Percentiles rank a stretch among this genome's conserved stretches.
These are phyloP conservation scores for Epichloe festucae DNA, from an alignment of 2,329 filamentous ascomycete genomes.

Conservation along the genomic window DNA sequence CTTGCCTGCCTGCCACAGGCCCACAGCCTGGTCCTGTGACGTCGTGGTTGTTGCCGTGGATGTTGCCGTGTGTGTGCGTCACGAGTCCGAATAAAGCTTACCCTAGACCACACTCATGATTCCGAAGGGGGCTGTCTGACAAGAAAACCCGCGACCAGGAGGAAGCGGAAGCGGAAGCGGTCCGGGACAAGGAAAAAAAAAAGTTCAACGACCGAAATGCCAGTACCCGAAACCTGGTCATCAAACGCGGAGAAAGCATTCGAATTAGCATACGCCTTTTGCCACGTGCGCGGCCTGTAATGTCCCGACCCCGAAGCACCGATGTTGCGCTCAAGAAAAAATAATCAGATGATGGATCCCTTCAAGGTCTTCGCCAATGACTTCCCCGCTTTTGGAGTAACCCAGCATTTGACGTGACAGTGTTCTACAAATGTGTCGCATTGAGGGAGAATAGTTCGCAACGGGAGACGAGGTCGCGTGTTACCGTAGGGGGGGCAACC, in stretches of 20 bases:
- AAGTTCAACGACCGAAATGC: neutral
- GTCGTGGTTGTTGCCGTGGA: neutral
- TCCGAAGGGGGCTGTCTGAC: neutral
- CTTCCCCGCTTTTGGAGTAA: neutral
- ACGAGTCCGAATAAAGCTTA: neutral
- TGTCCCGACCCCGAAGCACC: neutral
- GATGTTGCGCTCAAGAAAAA: neutral
- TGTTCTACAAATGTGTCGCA: neutral
- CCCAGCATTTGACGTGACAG: neutral
- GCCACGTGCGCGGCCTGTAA: neutral
- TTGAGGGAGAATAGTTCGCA: neutral
- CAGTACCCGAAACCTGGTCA: neutral
- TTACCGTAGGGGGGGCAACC: neutral
- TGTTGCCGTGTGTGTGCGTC: too few species aligned
- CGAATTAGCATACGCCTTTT: neutral
- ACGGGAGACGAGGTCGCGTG: neutral
- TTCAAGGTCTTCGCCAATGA: neutral
- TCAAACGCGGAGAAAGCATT: neutral
- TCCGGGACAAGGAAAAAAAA: neutral
- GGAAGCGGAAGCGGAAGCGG: neutral
- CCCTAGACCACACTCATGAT: neutral
- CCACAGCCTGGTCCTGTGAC: neutral
- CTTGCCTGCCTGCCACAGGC: neutral
- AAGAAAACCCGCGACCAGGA: neutral
- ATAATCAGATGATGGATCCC: neutral